Conservation (phyloP, 257 asterid species). For the Eucommia ulmoides region DNA sequence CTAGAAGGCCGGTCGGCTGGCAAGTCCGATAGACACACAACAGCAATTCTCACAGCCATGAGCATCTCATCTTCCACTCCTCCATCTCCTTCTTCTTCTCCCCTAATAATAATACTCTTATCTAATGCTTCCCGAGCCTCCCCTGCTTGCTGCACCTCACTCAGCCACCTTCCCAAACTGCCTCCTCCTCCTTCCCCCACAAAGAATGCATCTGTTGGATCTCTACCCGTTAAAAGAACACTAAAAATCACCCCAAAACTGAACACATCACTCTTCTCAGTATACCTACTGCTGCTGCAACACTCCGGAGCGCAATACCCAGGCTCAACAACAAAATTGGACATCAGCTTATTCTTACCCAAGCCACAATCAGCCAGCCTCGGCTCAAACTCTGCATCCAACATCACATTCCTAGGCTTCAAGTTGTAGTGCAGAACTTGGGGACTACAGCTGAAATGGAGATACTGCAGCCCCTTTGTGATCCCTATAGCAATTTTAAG, state of each 20-base stretch:
- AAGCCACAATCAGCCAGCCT: slow-evolving; percentile 75
- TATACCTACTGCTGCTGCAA: slow-evolving; percentile 64
- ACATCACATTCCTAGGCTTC: slow-evolving; percentile 81
- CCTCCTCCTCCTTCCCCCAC: slow-evolving; percentile 46
- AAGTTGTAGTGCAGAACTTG: slow-evolving; percentile 57
- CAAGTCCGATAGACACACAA: slow-evolving; percentile 70
- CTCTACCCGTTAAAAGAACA: slow-evolving; percentile 60
- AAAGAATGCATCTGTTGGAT: slow-evolving; percentile 60
- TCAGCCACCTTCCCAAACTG: slow-evolving; percentile 77
- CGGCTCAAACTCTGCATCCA: slow-evolving; percentile 67
- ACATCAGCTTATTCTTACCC: slow-evolving; percentile 41
- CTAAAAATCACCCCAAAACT: slow-evolving; percentile 87
- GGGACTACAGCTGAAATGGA: slow-evolving; percentile 63
- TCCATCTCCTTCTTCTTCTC: slow-evolving; percentile 72
- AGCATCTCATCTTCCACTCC: slow-evolving; percentile 83
- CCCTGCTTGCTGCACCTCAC: slow-evolving; percentile 69
- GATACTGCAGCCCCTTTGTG: slow-evolving; percentile 64
- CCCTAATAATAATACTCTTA: slow-evolving; percentile 58
- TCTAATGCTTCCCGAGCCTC: slow-evolving; percentile 75
- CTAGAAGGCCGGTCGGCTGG: slow-evolving; percentile 93
- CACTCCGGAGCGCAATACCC: slow-evolving; percentile 68
- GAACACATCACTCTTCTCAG: slow-evolving; percentile 83
- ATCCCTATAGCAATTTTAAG: slow-evolving; percentile 77
- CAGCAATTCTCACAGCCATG: slow-evolving; percentile 81
- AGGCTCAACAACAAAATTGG: slow-evolving; percentile 37